phyloP scores from a whole-genome alignment of 192 early-diverging fungal genomes.

The Neocallimastix lanati region DNA sequence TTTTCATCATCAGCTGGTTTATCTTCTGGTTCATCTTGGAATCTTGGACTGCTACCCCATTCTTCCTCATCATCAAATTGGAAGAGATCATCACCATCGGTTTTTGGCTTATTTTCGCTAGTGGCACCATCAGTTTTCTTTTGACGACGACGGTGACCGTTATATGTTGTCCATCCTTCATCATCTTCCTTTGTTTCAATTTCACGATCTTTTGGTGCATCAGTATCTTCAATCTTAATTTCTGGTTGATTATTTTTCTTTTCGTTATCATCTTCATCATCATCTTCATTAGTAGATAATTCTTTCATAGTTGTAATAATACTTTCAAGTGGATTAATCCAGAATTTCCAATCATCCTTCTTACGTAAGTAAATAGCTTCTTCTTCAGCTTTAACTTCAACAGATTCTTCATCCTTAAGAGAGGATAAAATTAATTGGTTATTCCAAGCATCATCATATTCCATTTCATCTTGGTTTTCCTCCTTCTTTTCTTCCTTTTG shows the following conservation, averaged over 20 bases:
- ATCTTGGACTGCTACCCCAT: slow-evolving; percentile 25
- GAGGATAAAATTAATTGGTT: slow-evolving; percentile 12
- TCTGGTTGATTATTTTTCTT: slow-evolving; percentile 3
- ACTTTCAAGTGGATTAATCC: slow-evolving; percentile 1
- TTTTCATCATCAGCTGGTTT: slow-evolving; percentile 10
- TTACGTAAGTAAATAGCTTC: not conserved
- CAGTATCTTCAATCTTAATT: slow-evolving; percentile 1
- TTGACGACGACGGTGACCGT: not conserved
- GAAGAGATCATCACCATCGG: slow-evolving; percentile 55
- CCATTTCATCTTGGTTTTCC: slow-evolving; percentile 6
- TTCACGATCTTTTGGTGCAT: not conserved
- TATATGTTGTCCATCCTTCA: not conserved
- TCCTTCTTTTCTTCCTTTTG: not conserved
- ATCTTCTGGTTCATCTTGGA: slow-evolving; percentile 17
- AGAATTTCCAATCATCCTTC: slow-evolving; percentile 1
- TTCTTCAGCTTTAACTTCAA: slow-evolving; percentile 8
- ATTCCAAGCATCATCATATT: slow-evolving; percentile 35
- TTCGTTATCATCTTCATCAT: not conserved
- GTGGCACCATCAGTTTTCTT: not conserved
- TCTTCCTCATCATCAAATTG: slow-evolving; percentile 65
- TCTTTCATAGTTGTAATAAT: slow-evolving; percentile 1
- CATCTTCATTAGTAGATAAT: slow-evolving; percentile 8
- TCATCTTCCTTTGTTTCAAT: not conserved
- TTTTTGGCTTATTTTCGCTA: slow-evolving; percentile 2
- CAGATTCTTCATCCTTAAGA: slow-evolving; percentile 16